Base-by-base conservation (phyloP, 768 basidiomycete species). In the Heimioporus sp. region DNA sequence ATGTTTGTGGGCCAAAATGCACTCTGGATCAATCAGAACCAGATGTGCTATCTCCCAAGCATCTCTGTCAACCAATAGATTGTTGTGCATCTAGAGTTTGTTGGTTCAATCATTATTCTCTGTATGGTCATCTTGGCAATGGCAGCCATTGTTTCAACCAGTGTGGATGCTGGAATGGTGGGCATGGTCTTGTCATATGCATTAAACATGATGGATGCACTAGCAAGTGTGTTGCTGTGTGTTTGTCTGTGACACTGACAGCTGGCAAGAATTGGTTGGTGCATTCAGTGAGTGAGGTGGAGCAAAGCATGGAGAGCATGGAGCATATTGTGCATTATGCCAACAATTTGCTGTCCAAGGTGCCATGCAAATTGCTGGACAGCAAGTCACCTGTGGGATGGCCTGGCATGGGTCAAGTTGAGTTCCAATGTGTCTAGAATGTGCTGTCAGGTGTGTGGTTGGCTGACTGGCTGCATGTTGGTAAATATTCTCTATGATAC, bases 251-350 rank as follows among this genome's bases (percentile, higher is more conserved):
- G 5, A 1, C 24, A 6, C 24, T 28, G 24, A 28, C 24, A 5
- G 24, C 24, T 4, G 20, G 32, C 28, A 38, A 90, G 85, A 89
- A 90, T 61, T 90, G 88, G 88, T 76, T 91, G 7, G 89, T 92
- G 24, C 80, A 89, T 30, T 85, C 85, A 13, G 85, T 87, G 3
- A 88, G 85, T 60, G 93, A 95, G 67, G 90, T 93, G 12, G 93
- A 96, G 64, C 89, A 93, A 60, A 91, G 90, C 58, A 86, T 92
- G 60, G 90, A 93, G 53, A 90, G 89, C 61, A 88, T 92, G 15
- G 93, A 96, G 66, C 85, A 92, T 6, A 87, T 95, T 47, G 67
- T 90, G 24, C 85, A 94, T 60, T 95, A 97, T 61, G 84, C 83
- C 2, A 69, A 61, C 24, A 75, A 86, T 8, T 75, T 96, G 16